Percentiles rank a stretch among this genome's conserved stretches.
Evolutionary conservation across 108 stramenopile genomes (phyloP).

Genomic region (Nannochloropsis salina): DNA sequence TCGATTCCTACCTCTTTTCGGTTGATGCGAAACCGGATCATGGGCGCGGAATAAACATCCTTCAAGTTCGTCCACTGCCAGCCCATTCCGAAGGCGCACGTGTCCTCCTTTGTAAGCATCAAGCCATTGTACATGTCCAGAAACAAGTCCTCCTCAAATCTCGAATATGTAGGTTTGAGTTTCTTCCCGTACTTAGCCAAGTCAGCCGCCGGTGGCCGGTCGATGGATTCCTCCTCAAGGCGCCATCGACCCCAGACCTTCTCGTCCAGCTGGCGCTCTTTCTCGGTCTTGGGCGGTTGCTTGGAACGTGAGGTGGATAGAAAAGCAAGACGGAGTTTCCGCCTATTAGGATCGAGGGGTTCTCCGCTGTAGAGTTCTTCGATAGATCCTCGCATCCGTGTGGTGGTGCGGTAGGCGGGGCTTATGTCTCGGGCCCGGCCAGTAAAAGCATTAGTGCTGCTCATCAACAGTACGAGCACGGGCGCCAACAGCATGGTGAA

Average conservation of each 20-base stretch:
- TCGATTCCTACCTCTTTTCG: constrained; percentile 10
- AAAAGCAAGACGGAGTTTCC: neutral
- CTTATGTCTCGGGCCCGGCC: too few relatives aligned
- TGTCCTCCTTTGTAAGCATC: constrained; percentile 8
- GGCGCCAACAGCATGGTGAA: too few relatives aligned
- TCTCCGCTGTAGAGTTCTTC: constrained; percentile 11
- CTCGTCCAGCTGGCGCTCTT: neutral
- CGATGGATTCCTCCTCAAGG: neutral
- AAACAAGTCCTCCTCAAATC: neutral
- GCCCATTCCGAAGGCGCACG: neutral
- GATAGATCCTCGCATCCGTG: neutral
- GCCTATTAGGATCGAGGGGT: neutral
- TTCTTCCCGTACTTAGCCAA: constrained; percentile 11
- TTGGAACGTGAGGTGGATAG: neutral
- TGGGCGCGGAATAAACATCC: neutral
- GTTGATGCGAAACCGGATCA: neutral
- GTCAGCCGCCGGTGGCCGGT: neutral
- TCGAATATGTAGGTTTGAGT: neutral
- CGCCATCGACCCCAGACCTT: constrained; percentile 12
- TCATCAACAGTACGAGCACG: too few relatives aligned
- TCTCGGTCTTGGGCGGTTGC: neutral
- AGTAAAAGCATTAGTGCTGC: too few relatives aligned
- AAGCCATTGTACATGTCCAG: constrained; percentile 14
- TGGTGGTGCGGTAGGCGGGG: neutral
- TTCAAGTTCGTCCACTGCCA: constrained; percentile 20